Base-by-base conservation (phyloP, 1,139 yeast species). In the Geotrichum restrictum region DNA sequence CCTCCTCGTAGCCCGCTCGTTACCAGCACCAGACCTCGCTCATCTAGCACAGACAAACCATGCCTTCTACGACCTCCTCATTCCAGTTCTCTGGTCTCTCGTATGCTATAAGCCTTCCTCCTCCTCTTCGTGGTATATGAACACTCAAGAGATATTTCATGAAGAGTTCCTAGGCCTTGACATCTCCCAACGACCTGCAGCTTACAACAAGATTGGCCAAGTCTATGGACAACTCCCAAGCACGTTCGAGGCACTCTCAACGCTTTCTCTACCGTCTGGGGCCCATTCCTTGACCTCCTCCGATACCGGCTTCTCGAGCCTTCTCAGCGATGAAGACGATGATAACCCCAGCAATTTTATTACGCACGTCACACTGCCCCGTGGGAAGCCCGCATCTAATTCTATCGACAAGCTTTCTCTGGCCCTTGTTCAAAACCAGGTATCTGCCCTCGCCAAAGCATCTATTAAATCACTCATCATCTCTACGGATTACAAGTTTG, bases 401-500 rank as follows among this genome's bases (percentile, higher is more conserved):
- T n/a, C 33, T 29, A 44, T 44, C 33, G 48, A 44, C 32, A 22
- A 44, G 11, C 39, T 44, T 16, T 44, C 48, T n/a, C 40, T 44
- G 16, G 48, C 48, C 13, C 48, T 44, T 4, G 6, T 34, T 6
- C 48, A 44, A 34, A 44, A 44, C 24, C 14, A 36, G 8, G 48
- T 44, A 7, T 44, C 48, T 10, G 40, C n/a, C 3, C 48, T 44
- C 3, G 48, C 48, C 3, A 44, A 36, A n/a, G 24, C 48, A 7
- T 44, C 48, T 3, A 44, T 44, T 8, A 33, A 22, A 10, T 44
- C 48, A 6, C 29, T 44, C 14, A 34, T 44, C 13, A 44, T 44
- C 16, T 44, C 48, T 13, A 44, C 48, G 11, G 48, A 44, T n/a
- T 44, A 44, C 33, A 19, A 39, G 39, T 44, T 44, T 34, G 48